Evolutionary conservation across 345 rosid genomes (phyloP).

Genomic region (Eucalyptus tenuipes): DNA sequence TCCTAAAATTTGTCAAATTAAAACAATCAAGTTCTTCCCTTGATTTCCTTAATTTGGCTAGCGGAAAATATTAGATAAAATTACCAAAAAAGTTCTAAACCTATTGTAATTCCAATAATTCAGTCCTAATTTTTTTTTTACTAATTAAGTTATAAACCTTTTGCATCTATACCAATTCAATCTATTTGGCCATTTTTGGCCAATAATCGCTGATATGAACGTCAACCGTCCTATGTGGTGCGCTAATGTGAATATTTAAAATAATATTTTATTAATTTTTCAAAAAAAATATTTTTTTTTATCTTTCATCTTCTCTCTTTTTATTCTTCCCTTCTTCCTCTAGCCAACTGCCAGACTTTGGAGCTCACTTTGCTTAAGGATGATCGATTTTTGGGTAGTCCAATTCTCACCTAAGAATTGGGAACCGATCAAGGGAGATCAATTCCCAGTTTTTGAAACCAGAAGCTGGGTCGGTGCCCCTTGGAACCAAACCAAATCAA

Average conservation of each 20-base stretch:
- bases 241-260: not conserved
- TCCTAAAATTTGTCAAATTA: not conserved
- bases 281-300: too few species aligned
- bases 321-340: not conserved
- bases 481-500: not conserved
- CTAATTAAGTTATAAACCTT: not conserved
- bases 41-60: not conserved
- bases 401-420: too few species aligned
- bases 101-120: too few species aligned
- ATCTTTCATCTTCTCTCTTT: too few species aligned
- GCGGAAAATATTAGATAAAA: not conserved
- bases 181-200: not conserved
- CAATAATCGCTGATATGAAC: fast-evolving
- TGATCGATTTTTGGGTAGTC: fast-evolving
- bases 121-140: too few species aligned
- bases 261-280: too few species aligned
- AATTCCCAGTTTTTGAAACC: not conserved
- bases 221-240: fast-evolving
- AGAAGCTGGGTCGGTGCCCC: fast-evolving
- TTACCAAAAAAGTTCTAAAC: too few species aligned
- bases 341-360: fast-evolving
- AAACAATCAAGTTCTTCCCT: not conserved
- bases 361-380: not conserved
- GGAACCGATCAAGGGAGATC: too few species aligned
- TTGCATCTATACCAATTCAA: too few species aligned